These are phyloP conservation scores for Ceratocystis diversiconidia DNA, from an alignment of 2,329 filamentous ascomycete genomes.

Conservation along the genomic window DNA sequence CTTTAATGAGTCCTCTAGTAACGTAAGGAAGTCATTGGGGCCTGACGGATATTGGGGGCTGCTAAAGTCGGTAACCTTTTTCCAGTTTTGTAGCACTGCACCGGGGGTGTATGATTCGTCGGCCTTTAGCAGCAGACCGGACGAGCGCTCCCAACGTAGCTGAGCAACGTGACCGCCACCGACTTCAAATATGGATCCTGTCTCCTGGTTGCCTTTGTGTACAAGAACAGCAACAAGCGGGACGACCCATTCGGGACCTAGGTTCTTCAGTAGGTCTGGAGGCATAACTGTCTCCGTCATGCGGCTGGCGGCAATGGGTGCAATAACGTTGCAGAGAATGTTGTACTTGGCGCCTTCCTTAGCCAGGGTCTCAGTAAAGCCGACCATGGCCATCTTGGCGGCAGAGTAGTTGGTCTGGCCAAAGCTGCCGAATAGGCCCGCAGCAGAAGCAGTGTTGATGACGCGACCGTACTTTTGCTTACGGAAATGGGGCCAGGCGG, in stretches of 20 bases:
- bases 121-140: slow-evolving; percentile 75
- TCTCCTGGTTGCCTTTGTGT: slow-evolving; percentile 79
- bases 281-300: slow-evolving; percentile 96
- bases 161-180: slow-evolving; percentile 88
- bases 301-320: slow-evolving; percentile 79
- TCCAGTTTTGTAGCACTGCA: slow-evolving; percentile 80
- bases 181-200: slow-evolving; percentile 80
- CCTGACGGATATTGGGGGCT: slow-evolving; percentile 70
- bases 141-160: slow-evolving; percentile 85
- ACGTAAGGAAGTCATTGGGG: slow-evolving; percentile 71
- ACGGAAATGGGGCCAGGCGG: slow-evolving; percentile 93
- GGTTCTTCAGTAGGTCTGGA: slow-evolving; percentile 69
- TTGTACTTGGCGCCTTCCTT: slow-evolving; percentile 98
- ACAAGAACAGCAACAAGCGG: slow-evolving; percentile 79
- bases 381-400: slow-evolving; percentile 87
- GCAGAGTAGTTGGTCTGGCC: slow-evolving; percentile 95
- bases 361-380: slow-evolving; percentile 93
- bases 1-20: slow-evolving; percentile 74
- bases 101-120: slow-evolving; percentile 79
- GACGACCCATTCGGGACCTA: slow-evolving; percentile 91
- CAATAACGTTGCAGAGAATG: slow-evolving; percentile 88
- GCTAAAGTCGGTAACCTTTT: slow-evolving; percentile 74
- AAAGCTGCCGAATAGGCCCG: slow-evolving; percentile 88
- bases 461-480: slow-evolving; percentile 97
- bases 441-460: slow-evolving; percentile 94